These are phyloP conservation scores for Mucor sp. DNA, from an alignment of 371 early-diverging fungal genomes.

Conservation along the genomic window DNA sequence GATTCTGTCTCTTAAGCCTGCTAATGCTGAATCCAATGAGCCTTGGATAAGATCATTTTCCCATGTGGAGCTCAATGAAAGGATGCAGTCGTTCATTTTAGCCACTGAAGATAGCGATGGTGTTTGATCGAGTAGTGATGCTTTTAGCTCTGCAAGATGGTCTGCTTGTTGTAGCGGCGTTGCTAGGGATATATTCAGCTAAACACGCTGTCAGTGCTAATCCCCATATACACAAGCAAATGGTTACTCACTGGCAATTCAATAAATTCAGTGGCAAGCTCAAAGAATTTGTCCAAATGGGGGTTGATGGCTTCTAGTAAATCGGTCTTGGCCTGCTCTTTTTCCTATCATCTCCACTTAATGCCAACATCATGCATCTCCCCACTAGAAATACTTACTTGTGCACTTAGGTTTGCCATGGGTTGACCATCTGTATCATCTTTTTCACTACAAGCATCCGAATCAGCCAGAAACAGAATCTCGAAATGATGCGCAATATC, in stretches of 20 bases:
- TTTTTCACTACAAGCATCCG: background rate
- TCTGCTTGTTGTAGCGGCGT: slow-evolving; percentile 18
- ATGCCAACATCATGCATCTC: too few relatives aligned
- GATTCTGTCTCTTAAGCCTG: slow-evolving; percentile 24
- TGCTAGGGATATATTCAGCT: slow-evolving; percentile 13
- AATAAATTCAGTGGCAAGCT: slow-evolving; percentile 9
- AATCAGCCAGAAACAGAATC: slow-evolving; percentile 21
- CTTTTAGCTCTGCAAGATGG: slow-evolving; percentile 15
- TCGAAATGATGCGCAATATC: slow-evolving; percentile 30
- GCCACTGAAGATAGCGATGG: slow-evolving; percentile 16
- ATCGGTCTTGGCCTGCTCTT: slow-evolving; percentile 24
- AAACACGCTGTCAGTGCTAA: background rate
- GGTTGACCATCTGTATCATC: background rate
- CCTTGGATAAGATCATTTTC: slow-evolving; percentile 27
- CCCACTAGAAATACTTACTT: background rate
- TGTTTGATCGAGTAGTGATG: slow-evolving; percentile 9
- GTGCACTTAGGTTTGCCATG: background rate
- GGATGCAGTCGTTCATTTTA: slow-evolving; percentile 23
- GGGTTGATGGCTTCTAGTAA: slow-evolving; percentile 24
- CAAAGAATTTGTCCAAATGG: slow-evolving; percentile 24
- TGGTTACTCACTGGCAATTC: slow-evolving; percentile 24
- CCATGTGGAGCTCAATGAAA: slow-evolving; percentile 24
- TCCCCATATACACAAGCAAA: background rate
- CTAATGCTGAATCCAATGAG: slow-evolving; percentile 17
- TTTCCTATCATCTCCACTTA: slow-evolving; percentile 8